Conservation (phyloP, 2,329 filamentous ascomycete species). For the Aspergillus aculeatinus region DNA sequence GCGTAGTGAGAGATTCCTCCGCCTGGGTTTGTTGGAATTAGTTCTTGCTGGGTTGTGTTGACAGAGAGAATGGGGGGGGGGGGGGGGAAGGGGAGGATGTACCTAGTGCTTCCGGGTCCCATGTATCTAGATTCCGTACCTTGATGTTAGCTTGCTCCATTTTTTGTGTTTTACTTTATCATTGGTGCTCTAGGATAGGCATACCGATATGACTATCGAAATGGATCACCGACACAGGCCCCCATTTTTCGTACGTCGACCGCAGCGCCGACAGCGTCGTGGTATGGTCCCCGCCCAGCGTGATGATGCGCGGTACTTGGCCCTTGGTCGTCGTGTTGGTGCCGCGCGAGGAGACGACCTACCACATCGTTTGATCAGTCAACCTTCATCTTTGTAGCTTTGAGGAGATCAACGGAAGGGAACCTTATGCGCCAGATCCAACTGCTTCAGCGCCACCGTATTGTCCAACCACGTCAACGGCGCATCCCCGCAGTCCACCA, state of each 20-base stretch:
- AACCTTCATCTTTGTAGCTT: too few relatives aligned
- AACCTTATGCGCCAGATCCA: constrained; percentile 52
- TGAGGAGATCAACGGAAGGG: background rate
- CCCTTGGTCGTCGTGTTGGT: constrained; percentile 42
- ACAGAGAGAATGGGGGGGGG: too few relatives aligned
- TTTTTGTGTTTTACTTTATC: too few relatives aligned
- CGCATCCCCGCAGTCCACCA: constrained; percentile 57
- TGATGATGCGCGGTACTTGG: constrained; percentile 49
- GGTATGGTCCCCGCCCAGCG: constrained; percentile 57
- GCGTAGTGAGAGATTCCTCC: constrained; percentile 29
- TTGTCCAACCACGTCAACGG: constrained; percentile 55
- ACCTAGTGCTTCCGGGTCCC: constrained; percentile 55
- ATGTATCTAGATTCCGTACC: constrained; percentile 43
- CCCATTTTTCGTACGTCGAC: constrained; percentile 51
- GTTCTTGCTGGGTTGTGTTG: constrained; percentile 20
- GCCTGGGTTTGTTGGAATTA: background rate
- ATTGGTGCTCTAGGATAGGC: background rate
- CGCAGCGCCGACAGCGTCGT: constrained; percentile 55
- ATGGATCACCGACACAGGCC: constrained; percentile 57
- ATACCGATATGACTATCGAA: constrained; percentile 53
- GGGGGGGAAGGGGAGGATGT: constrained; percentile 32
- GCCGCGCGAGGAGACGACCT: constrained; percentile 48
- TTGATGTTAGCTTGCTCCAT: too few relatives aligned
- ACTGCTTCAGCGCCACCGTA: constrained; percentile 54
- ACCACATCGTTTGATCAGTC: background rate